Evolutionary conservation across 2,329 filamentous ascomycete species (phyloP).

Genomic region (Stagonosporopsis rhizophila): DNA sequence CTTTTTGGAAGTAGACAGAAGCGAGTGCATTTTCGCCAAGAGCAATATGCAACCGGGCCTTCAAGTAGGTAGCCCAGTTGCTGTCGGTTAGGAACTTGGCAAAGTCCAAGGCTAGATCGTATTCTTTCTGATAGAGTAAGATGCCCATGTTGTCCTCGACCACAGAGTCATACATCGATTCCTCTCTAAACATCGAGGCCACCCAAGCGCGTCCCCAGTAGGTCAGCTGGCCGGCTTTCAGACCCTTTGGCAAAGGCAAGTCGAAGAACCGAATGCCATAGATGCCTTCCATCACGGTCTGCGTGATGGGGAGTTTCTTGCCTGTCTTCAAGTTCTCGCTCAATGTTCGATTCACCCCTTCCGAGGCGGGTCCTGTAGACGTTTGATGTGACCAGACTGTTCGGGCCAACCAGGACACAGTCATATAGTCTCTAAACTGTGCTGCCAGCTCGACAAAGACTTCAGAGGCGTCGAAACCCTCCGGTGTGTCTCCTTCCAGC

Average conservation of each 20-base stretch:
- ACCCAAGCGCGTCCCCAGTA: conserved; percentile 58
- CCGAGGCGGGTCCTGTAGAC: conserved; percentile 39
- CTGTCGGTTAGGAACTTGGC: conserved; percentile 67
- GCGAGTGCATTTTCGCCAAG: conserved; percentile 77
- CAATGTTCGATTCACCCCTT: conserved; percentile 31
- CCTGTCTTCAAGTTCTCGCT: conserved; percentile 34
- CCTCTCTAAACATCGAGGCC: conserved; percentile 48
- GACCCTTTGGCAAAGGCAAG: conserved; percentile 33
- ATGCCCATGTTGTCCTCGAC: conserved; percentile 54
- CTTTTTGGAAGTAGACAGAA: conserved; percentile 78
- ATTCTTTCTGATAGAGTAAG: conserved; percentile 53
- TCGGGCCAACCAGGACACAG: conserved; percentile 46
- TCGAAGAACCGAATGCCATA: conserved; percentile 43
- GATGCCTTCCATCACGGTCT: conserved; percentile 48
- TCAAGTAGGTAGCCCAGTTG: conserved; percentile 75
- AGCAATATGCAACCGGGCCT: conserved; percentile 78
- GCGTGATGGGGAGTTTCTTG: conserved; percentile 42
- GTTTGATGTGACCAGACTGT: conserved; percentile 44
- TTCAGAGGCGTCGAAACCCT: conserved; percentile 66
- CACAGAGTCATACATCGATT: conserved; percentile 41
- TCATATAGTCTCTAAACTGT: conserved; percentile 46
- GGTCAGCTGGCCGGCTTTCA: conserved; percentile 48
- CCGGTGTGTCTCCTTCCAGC: conserved; percentile 72
- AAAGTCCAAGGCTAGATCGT: conserved; percentile 66
- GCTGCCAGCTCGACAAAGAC: conserved; percentile 71